These are phyloP conservation scores for Obba rivulosa DNA, from an alignment of 768 basidiomycete genomes.

Conservation along the genomic window DNA sequence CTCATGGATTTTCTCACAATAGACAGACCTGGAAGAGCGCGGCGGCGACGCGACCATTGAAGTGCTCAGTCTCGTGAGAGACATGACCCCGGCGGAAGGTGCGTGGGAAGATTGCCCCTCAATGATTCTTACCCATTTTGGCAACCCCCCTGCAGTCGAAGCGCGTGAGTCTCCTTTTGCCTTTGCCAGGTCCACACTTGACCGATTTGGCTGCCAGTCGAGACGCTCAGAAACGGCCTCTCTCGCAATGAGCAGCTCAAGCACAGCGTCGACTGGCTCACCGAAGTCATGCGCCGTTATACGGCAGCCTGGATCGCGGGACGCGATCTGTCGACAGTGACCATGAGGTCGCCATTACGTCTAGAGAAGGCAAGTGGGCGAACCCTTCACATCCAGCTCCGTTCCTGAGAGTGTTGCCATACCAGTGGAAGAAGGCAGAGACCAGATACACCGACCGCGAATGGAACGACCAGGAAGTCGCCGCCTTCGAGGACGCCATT, in stretches of 20 bases:
- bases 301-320: slow-evolving; percentile 61
- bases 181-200: too few relatives aligned
- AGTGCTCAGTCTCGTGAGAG: slow-evolving; percentile 58
- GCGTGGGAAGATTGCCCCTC: slow-evolving; percentile 24
- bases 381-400: neutral
- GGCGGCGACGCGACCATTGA: slow-evolving; percentile 72
- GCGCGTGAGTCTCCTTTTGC: slow-evolving; percentile 5
- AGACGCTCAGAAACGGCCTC: slow-evolving; percentile 55
- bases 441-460: slow-evolving; percentile 62
- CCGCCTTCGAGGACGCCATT: slow-evolving; percentile 75
- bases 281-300: slow-evolving; percentile 66
- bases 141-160: slow-evolving; percentile 14
- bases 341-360: slow-evolving; percentile 53
- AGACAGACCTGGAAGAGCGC: slow-evolving; percentile 43
- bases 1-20: neutral
- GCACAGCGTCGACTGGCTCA: slow-evolving; percentile 74
- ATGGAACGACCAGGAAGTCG: slow-evolving; percentile 65
- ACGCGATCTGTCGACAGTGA: slow-evolving; percentile 54
- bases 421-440: slow-evolving; percentile 71
- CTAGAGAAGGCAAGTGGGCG: slow-evolving; percentile 53
- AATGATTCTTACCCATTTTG: slow-evolving; percentile 8
- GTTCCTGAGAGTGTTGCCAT: slow-evolving; percentile 7
- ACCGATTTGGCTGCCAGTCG: slow-evolving; percentile 39
- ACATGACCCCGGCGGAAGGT: slow-evolving; percentile 66
- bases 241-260: slow-evolving; percentile 47